Percentiles rank a stretch among this genome's conserved stretches.
Evolutionary conservation across 2,329 filamentous ascomycete species (phyloP).

Genomic region (Camillea tinctor): DNA sequence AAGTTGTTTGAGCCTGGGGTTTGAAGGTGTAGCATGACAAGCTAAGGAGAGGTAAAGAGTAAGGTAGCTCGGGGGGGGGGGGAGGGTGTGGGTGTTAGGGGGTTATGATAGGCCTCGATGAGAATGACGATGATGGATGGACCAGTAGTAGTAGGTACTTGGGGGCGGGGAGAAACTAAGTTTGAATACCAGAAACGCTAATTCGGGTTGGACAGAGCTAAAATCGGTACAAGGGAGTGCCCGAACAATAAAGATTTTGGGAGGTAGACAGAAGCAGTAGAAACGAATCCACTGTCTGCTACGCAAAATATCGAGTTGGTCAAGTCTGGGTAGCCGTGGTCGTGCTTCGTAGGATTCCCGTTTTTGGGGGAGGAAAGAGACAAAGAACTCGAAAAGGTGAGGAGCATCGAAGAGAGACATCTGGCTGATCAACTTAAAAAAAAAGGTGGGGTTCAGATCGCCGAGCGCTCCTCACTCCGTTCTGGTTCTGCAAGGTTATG

Average conservation of each 20-base stretch:
- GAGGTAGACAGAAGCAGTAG: background rate
- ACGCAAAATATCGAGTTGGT: background rate
- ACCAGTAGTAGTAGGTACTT: background rate
- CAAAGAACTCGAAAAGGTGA: background rate
- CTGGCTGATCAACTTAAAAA: background rate
- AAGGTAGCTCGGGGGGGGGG: background rate
- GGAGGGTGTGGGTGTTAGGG: background rate
- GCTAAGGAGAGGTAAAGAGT: background rate
- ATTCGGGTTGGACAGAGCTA: background rate
- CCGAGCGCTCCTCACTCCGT: background rate
- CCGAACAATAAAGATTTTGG: background rate
- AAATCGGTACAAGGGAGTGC: background rate
- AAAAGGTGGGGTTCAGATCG: background rate
- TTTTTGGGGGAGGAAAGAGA: background rate
- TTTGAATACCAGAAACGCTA: conserved; percentile 1
- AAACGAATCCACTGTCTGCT: background rate
- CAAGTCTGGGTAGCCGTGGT: too few species aligned
- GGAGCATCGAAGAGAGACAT: background rate
- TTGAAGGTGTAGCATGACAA: background rate
- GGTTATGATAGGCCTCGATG: background rate
- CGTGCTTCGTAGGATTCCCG: background rate
- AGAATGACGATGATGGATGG: background rate
- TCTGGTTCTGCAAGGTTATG: background rate
- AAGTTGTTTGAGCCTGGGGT: background rate
- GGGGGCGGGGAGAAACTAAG: conserved; percentile 2